Conservation (phyloP, 306 rosid species). For the Albizia julibrissin region DNA sequence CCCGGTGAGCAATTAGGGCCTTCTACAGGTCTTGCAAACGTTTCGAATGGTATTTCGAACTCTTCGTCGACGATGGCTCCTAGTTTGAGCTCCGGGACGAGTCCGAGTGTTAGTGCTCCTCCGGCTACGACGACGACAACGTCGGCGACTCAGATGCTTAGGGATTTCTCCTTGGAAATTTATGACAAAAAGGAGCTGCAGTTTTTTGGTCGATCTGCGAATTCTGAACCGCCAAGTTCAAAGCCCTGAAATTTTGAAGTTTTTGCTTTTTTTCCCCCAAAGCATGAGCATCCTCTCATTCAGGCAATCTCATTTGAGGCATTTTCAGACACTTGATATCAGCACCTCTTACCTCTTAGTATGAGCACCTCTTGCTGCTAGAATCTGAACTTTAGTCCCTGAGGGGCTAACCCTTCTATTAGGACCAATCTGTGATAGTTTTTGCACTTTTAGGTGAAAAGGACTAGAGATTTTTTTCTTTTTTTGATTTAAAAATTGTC, state of each 20-base stretch:
- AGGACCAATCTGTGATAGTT: no score
- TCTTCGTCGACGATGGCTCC: constrained; percentile 50
- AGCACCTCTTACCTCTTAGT: no score
- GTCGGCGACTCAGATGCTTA: constrained; percentile 53
- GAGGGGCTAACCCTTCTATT: no score
- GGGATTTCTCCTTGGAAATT: constrained; percentile 70
- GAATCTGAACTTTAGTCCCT: no score
- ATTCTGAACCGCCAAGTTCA: constrained; percentile 46
- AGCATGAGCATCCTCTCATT: no score
- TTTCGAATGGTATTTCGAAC: constrained; percentile 30
- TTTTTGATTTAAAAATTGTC: not conserved
- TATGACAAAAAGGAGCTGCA: constrained; percentile 79
- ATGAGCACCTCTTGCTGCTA: no score
- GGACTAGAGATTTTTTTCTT: not conserved
- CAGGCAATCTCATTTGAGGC: no score
- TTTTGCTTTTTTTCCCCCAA: no score
- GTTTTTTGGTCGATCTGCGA: constrained; percentile 55
- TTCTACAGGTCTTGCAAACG: not conserved
- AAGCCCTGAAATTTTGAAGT: constrained; percentile 41
- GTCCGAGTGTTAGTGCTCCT: constrained; percentile 18
- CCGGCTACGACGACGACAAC: constrained; percentile 8
- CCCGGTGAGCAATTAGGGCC: constrained; percentile 35
- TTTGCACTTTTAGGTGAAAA: not conserved
- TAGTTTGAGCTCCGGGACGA: constrained; percentile 39
- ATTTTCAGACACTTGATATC: no score